These are phyloP conservation scores for Peziza echinospora DNA, from an alignment of 495 filamentous ascomycete species.

Conservation along the genomic window DNA sequence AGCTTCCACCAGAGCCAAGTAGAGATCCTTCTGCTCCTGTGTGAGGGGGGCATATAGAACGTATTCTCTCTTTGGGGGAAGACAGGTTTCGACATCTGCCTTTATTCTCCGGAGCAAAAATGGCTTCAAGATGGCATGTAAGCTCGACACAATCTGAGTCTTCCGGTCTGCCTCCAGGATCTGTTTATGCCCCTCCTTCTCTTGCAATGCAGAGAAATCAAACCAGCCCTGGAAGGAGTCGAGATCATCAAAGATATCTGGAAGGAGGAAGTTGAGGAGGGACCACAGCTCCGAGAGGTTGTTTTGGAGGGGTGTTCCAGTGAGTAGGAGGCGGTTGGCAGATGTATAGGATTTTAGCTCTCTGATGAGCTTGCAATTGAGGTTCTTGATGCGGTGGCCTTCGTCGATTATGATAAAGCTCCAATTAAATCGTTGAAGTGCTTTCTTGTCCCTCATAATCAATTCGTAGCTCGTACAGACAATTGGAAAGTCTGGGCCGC, in stretches of 20 bases:
- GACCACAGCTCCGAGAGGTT: constrained; percentile 94
- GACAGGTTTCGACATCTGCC: constrained; percentile 65
- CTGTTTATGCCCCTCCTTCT: constrained; percentile 41
- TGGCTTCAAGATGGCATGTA: constrained; percentile 82
- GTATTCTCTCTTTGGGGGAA: constrained; percentile 95
- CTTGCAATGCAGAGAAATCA: constrained; percentile 70
- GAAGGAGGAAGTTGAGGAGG: constrained; percentile 76
- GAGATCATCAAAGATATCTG: constrained; percentile 74
- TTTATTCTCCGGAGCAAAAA: constrained; percentile 77
- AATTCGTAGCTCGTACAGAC: constrained; percentile 92
- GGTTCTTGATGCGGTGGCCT: constrained; percentile 92
- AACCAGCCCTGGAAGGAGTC: constrained; percentile 88
- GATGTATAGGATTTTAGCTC: constrained; percentile 74
- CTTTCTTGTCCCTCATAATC: constrained; percentile 69
- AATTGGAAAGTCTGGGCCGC: constrained; percentile 56
- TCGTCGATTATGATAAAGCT: constrained; percentile 97
- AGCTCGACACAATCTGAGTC: constrained; percentile 61
- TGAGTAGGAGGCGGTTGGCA: constrained; percentile 76
- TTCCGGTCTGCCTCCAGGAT: constrained; percentile 59
- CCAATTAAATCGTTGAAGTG: constrained; percentile 65
- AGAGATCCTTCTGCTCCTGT: constrained; percentile 68
- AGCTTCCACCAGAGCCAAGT: constrained; percentile 62
- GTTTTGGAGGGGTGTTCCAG: constrained; percentile 87
- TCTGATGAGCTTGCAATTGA: constrained; percentile 75
- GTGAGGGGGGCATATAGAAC: constrained; percentile 82